Evolutionary conservation across 1,284 basidiomycete species (phyloP).

Genomic region (Irpex sp.): DNA sequence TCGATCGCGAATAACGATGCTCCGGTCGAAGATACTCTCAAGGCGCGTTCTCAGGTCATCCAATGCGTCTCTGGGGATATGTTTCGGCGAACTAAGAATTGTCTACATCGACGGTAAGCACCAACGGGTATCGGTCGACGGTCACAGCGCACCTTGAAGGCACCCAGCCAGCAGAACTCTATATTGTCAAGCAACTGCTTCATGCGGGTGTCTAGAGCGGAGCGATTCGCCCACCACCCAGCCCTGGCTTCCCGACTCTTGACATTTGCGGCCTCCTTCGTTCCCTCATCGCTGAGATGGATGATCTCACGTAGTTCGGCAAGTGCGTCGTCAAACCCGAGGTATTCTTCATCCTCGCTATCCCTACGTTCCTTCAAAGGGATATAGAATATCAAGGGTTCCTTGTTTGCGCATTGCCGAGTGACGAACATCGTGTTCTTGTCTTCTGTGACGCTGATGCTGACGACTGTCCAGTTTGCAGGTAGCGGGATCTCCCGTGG

Average conservation of each 20-base stretch:
- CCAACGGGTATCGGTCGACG: background rate
- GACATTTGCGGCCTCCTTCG: slow-evolving; percentile 72
- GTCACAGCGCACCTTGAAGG: slow-evolving; percentile 76
- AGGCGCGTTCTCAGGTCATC: slow-evolving; percentile 59
- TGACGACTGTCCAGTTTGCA: slow-evolving; percentile 80
- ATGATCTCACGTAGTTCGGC: slow-evolving; percentile 80
- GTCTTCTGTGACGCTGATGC: slow-evolving; percentile 81
- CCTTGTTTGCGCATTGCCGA: slow-evolving; percentile 61
- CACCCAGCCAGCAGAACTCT: slow-evolving; percentile 96
- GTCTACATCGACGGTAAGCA: slow-evolving; percentile 42
- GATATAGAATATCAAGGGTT: slow-evolving; percentile 82
- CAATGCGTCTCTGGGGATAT: slow-evolving; percentile 43
- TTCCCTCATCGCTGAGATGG: slow-evolving; percentile 70
- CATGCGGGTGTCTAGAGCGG: slow-evolving; percentile 75
- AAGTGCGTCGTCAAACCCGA: slow-evolving; percentile 76
- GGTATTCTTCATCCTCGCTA: slow-evolving; percentile 52
- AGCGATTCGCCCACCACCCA: slow-evolving; percentile 85
- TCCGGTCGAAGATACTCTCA: slow-evolving; percentile 72
- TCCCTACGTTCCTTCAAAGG: slow-evolving; percentile 86
- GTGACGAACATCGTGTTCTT: slow-evolving; percentile 82
- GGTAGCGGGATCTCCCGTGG: slow-evolving; percentile 56
- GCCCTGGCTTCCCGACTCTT: slow-evolving; percentile 59
- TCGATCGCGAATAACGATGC: slow-evolving; percentile 57
- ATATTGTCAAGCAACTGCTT: slow-evolving; percentile 78
- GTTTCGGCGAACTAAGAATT: slow-evolving; percentile 59